These are phyloP conservation scores for Exobasidium cylindrosporum DNA, from an alignment of 1,284 basidiomycete species.

Conservation along the genomic window DNA sequence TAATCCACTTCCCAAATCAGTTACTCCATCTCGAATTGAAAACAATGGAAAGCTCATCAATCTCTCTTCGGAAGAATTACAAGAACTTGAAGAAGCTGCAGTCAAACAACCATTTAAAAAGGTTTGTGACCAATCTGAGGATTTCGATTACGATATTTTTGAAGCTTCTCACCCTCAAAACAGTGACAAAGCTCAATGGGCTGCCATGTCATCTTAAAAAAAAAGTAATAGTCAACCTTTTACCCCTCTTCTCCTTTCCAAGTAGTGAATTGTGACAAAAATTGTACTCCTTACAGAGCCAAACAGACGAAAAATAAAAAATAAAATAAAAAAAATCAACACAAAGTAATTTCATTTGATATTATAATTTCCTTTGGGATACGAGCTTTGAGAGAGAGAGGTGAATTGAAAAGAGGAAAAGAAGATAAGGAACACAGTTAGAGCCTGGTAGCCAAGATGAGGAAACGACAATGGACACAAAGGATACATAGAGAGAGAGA, in stretches of 20 bases:
- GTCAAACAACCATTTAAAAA: constrained; percentile 30
- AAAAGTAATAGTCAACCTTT: no score
- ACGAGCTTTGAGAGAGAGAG: background rate
- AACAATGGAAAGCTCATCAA: constrained; percentile 56
- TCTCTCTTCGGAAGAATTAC: constrained; percentile 63
- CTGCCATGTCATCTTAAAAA: background rate
- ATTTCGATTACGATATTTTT: constrained; percentile 42
- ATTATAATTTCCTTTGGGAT: background rate
- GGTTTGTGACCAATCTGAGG: constrained; percentile 43
- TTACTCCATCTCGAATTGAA: constrained; percentile 39
- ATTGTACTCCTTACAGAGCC: no score
- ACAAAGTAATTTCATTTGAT: no score
- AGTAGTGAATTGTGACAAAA: no score
- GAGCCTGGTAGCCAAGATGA: no score
- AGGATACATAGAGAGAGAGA: constrained; percentile 1
- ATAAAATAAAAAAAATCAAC: background rate
- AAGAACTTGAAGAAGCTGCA: constrained; percentile 65
- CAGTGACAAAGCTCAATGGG: constrained; percentile 36
- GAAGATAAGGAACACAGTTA: no score
- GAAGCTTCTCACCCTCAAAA: constrained; percentile 34
- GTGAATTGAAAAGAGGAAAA: background rate
- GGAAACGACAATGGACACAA: no score
- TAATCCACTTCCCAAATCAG: constrained; percentile 42
- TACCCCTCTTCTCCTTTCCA: no score
- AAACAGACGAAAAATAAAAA: background rate